Evolutionary conservation across 1,284 basidiomycete genomes (phyloP), one percentile per base, ranked within the genome.

Genomic region (Leccinum fallax): DNA sequence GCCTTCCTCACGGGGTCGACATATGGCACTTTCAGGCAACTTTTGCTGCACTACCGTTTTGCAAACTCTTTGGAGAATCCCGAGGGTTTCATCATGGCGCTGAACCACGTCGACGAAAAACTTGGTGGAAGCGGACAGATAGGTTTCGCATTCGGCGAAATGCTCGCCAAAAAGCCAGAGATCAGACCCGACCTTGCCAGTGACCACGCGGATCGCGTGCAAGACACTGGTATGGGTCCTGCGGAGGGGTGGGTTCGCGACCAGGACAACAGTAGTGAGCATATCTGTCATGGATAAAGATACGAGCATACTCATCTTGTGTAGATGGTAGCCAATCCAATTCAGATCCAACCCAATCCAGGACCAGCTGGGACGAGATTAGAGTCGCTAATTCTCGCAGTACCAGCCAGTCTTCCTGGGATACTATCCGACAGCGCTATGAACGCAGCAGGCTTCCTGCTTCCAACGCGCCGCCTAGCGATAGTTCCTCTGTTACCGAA

Each of bases 331-430:
- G 60, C 24, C 11, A 28, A 40, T 63, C 65, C 51, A 59, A 46
- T 30, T 54, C 67, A 57, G 64, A 68, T 30, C 59, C 56, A 28
- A 62, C 55, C 59, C 71, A 15, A 59, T 69, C 57, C 68, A 72
- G 54, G 69, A 59, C 82, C 71, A 82, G 77, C 64, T 90, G 88
- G 89, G 86, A 88, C 48, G 81, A 86, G 63, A 85, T 90, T 51
- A 84, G 88, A 58, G 76, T 77, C 53, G 80, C 76, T n/a, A 87
- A 87, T 62, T 73, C 79, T 34, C 80, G 75, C 36, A 71, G 61
- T 62, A 62, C 76, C 32, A 78, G 77, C 34, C 77, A 77, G 24
- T 88, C 89, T 13, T 79, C 86, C 5, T 90, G 88, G 88, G 88
- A 90, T 66, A 71, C 74, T 36, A 77, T 90, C 30, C 84, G 89